Base-by-base conservation (phyloP, 1,284 basidiomycete species). In the Microbotryomycetes sp. region DNA sequence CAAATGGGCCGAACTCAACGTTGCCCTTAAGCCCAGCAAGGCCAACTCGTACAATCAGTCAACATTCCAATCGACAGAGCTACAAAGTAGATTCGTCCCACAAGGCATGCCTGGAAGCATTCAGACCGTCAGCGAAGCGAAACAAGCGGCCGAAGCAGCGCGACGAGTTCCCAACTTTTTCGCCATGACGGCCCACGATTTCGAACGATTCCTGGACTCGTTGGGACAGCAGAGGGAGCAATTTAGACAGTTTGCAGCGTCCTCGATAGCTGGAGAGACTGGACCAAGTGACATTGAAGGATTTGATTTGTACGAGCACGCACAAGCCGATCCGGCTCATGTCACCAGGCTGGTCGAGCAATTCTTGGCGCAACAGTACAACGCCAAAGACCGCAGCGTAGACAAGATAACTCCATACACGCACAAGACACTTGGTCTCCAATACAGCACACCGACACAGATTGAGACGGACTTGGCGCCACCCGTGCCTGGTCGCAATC, bases 21-120 rank as follows among this genome's bases (percentile, higher is more conserved):
- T 64, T 9, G 58, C 57, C n/a, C 36, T 67, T 49, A 56, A 52
- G 36, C 25, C 28, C 14, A 45, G 9, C 30, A n/a, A n/a, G n/a
- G 26, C 28, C 26, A 28, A 53, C 12, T 26, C 22, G 14, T 15
- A 53, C 9, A 26, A 53, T 22, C 51, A 22, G 7, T 12, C 16
- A 23, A 19, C 53, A n/a, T 19, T 42, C 36, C 12, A 19, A 42
- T 9, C 9, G 47, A 26, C 56, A 42, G 56, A 32, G 22, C 29
- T 69, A 14, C 65, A 67, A 54, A 58, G 55, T 12, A 54, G 67
- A 12, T 68, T 66, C 56, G 55, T 68, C 26, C 48, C 56, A 6
- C 22, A 28, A 23, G 26, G 5, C 14, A 25, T 31, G 5, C 45
- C 31, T 0, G 55, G 47, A 23, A 56, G 31, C 5, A 19, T 62